These are phyloP conservation scores for Teunomyces stri DNA, from an alignment of 805 yeast species.

Conservation along the genomic window DNA sequence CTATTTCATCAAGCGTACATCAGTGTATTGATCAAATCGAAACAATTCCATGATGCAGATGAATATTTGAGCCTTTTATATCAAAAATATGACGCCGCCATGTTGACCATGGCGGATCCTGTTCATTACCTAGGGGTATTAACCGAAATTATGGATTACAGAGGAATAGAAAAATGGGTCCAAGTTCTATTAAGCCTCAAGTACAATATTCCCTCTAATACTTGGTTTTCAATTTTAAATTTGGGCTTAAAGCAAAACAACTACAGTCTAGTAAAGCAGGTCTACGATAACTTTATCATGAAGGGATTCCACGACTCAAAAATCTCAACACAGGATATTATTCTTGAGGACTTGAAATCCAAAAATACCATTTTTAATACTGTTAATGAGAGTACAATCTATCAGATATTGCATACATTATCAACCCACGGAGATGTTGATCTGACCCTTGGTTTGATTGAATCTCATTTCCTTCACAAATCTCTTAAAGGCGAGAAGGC, in stretches of 20 bases:
- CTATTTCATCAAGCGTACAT: constrained; percentile 23
- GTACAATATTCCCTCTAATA: constrained; percentile 4
- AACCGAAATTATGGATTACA: constrained; percentile 20
- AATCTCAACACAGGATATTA: constrained; percentile 23
- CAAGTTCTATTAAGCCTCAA: background rate
- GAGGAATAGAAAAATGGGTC: constrained; percentile 15
- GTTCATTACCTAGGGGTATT: background rate
- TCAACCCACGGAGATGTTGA: constrained; percentile 37
- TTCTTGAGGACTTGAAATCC: constrained; percentile 13
- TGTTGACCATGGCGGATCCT: background rate
- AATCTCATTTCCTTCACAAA: constrained; percentile 35
- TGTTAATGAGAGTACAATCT: constrained; percentile 21
- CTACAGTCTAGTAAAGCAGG: constrained; percentile 24
- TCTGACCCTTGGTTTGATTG: constrained; percentile 32
- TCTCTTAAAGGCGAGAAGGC: constrained; percentile 30
- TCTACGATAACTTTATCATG: constrained; percentile 32
- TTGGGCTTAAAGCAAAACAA: constrained; percentile 23
- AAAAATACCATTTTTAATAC: constrained; percentile 14
- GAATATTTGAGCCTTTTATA: constrained; percentile 14
- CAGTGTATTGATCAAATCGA: constrained; percentile 20
- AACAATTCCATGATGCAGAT: constrained; percentile 23
- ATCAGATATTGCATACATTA: constrained; percentile 28
- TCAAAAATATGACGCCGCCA: background rate
- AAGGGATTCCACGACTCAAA: constrained; percentile 18
- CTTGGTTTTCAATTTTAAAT: constrained; percentile 25